These are phyloP conservation scores for Cyathus olla DNA, from an alignment of 1,284 basidiomycete species.

Conservation along the genomic window DNA sequence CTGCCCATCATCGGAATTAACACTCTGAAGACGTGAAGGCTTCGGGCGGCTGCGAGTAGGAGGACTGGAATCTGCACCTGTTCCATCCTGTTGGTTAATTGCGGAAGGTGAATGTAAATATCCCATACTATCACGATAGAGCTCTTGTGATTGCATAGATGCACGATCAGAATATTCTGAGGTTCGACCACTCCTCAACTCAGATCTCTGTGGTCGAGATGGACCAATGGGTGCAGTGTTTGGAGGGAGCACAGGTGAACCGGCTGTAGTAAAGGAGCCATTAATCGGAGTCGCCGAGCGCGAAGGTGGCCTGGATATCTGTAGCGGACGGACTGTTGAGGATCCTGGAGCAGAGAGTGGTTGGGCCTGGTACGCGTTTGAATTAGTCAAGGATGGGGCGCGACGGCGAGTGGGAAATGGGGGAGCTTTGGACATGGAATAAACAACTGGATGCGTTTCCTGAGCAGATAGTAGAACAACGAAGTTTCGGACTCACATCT, in stretches of 20 bases:
- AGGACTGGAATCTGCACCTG: constrained; percentile 5
- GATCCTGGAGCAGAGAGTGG: constrained; percentile 40
- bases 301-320: constrained; percentile 61
- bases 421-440: constrained; percentile 65
- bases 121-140: constrained; percentile 51
- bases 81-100: too few relatives aligned
- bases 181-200: constrained; percentile 54
- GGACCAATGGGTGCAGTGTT: constrained; percentile 57
- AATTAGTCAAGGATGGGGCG: constrained; percentile 49
- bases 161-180: constrained; percentile 56
- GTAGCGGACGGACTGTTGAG: constrained; percentile 59
- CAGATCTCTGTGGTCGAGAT: constrained; percentile 67
- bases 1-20: constrained; percentile 45
- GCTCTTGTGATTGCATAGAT: constrained; percentile 46
- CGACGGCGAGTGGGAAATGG: constrained; percentile 60
- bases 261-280: constrained; percentile 36
- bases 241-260: constrained; percentile 43
- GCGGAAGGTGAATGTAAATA: constrained; percentile 45
- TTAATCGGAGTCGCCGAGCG: constrained; percentile 57
- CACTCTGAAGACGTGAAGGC: constrained; percentile 46
- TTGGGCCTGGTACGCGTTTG: constrained; percentile 35
- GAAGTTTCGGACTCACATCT: too few relatives aligned
- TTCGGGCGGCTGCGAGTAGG: constrained; percentile 28
- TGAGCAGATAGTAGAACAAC: too few relatives aligned
- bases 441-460: constrained; percentile 1